These are phyloP conservation scores for Sporothrix pallida DNA, from an alignment of 2,329 filamentous ascomycete species.

Conservation along the genomic window DNA sequence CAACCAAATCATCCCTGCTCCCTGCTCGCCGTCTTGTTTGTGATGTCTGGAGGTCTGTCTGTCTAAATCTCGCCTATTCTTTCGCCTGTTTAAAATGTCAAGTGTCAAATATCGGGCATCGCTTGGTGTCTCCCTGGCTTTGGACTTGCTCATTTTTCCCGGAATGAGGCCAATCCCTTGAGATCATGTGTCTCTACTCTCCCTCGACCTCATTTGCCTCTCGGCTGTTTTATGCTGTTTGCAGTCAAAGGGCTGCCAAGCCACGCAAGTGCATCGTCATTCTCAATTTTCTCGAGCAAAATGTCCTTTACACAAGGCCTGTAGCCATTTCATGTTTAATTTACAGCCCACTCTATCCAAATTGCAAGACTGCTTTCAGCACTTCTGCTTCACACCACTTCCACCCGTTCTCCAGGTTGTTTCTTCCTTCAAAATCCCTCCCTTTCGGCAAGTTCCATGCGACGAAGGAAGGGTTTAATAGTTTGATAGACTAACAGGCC, in stretches of 20 bases:
- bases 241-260: not conserved
- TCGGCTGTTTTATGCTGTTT: conserved; percentile 15
- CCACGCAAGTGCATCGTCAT: not conserved
- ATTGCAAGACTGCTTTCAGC: not conserved
- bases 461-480: not conserved
- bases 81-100: not conserved
- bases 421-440: not conserved
- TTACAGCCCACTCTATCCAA: conserved; percentile 3
- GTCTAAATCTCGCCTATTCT: conserved; percentile 1
- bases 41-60: not conserved
- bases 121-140: too few species aligned
- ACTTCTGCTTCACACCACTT: too few species aligned
- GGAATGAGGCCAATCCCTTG: not conserved
- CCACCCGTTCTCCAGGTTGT: not conserved
- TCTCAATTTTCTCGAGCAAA: not conserved
- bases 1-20: not conserved
- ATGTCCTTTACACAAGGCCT: not conserved
- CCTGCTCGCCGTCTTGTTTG: not conserved
- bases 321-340: not conserved
- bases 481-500: not conserved
- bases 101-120: not conserved
- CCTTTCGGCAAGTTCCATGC: conserved; percentile 20
- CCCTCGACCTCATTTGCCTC: not conserved
- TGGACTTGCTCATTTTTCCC: not conserved
- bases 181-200: not conserved